phyloP scores from a whole-genome alignment of 805 yeast genomes.

The Yueomyces sinensis region DNA sequence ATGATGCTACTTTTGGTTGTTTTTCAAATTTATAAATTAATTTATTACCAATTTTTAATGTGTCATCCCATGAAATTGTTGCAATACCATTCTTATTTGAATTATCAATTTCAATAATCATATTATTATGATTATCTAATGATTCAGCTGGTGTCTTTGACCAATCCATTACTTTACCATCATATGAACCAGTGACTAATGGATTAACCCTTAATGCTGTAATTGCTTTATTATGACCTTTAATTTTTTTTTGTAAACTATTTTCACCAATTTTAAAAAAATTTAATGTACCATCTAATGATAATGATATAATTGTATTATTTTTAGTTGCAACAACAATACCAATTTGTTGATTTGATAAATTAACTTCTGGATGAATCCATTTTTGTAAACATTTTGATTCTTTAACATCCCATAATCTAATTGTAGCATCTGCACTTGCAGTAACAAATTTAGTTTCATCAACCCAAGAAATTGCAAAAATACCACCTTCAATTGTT shows the following conservation, averaged over 20 bases:
- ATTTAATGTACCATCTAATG: conserved; percentile 60
- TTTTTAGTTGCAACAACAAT: conserved; percentile 46
- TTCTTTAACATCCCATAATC: conserved; percentile 42
- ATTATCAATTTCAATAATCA: conserved; percentile 40
- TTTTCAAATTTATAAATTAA: conserved; percentile 20
- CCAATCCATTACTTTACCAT: conserved; percentile 66
- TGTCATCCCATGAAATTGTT: conserved; percentile 87
- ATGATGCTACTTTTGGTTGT: conserved; percentile 39
- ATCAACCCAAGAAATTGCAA: conserved; percentile 57
- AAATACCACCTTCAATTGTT: conserved; percentile 69
- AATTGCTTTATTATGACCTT: conserved; percentile 76
- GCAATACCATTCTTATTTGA: conserved; percentile 23
- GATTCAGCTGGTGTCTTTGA: conserved; percentile 26
- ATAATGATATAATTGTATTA: conserved; percentile 48
- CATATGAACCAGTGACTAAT: conserved; percentile 59
- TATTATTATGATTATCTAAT: conserved; percentile 43
- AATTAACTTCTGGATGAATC: conserved; percentile 28
- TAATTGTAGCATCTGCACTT: conserved; percentile 70
- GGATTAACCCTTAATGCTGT: conserved; percentile 38
- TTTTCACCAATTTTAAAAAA: conserved; percentile 34
- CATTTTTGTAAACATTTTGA: conserved; percentile 37
- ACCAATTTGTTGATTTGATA: conserved; percentile 69
- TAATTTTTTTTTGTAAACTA: conserved; percentile 25
- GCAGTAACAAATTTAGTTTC: conserved; percentile 52
- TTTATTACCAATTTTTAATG: conserved; percentile 28